phyloP scores from a whole-genome alignment of 2,329 filamentous ascomycete species.

The Pyricularia sp. region DNA sequence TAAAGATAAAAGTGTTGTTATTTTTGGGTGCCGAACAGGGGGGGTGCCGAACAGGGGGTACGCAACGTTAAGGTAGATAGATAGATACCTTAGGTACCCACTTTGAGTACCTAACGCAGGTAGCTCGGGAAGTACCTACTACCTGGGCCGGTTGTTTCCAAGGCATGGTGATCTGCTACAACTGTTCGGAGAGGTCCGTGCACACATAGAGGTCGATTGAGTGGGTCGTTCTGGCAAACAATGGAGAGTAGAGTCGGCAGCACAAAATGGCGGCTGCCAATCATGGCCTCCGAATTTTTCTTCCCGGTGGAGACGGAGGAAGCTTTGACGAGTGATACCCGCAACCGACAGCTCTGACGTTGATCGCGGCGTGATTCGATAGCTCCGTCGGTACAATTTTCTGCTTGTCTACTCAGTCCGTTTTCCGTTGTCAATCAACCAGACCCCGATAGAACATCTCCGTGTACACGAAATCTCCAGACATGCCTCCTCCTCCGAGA shows the following conservation, averaged over 20 bases:
- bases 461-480: neutral
- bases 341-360: neutral
- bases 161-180: neutral
- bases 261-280: neutral
- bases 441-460: constrained; percentile 3
- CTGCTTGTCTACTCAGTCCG: neutral
- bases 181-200: neutral
- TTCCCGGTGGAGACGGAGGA: neutral
- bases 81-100: no score
- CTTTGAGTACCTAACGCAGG: no score
- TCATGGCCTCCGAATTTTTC: neutral
- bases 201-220: neutral
- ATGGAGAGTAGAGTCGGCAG: neutral
- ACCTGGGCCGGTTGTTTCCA: neutral
- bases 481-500: constrained; percentile 20
- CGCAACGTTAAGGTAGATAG: no score
- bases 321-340: neutral
- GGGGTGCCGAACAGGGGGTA: no score
- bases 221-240: neutral
- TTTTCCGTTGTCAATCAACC: neutral
- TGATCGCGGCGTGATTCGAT: neutral
- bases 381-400: neutral
- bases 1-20: no score
- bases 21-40: no score
- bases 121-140: no score